A percentile compares a stretch with the other conserved stretches of the same genome.
These are phyloP conservation scores for Elongisporangium undulatum DNA, from an alignment of 352 stramenopile genomes.

Conservation along the genomic window DNA sequence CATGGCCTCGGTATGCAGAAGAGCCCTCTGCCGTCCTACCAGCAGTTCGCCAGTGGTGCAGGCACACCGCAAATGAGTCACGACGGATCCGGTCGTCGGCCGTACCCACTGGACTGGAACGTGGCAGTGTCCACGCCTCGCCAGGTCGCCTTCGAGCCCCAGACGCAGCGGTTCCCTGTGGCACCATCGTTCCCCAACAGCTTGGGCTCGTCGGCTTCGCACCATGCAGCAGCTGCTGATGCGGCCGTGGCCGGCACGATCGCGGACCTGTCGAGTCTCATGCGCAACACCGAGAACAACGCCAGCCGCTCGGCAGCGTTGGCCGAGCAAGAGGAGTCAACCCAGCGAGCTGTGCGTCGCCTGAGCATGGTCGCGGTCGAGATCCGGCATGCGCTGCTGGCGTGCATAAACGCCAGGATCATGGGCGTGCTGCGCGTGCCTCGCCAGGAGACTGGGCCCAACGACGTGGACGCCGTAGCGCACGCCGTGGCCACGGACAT, in stretches of 20 bases:
- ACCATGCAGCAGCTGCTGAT: not conserved
- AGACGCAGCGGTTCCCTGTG: not conserved
- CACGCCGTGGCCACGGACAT: constrained; percentile 61
- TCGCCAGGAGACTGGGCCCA: constrained; percentile 17
- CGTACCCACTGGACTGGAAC: not conserved
- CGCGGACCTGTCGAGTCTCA: not conserved
- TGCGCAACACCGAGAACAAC: not conserved
- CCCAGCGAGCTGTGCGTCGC: constrained; percentile 38
- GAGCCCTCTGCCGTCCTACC: no score
- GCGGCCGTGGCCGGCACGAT: not conserved
- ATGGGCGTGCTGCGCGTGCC: constrained; percentile 61
- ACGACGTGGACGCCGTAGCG: constrained; percentile 36
- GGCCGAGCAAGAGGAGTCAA: not conserved
- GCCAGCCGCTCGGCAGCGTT: not conserved
- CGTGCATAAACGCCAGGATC: constrained; percentile 62
- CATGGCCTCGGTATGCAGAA: no score
- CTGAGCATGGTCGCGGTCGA: constrained; percentile 54
- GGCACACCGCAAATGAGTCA: not conserved
- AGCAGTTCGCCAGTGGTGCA: no score
- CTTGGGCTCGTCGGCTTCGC: not conserved
- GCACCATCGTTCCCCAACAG: not conserved
- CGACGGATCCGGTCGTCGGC: not conserved
- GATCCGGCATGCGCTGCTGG: constrained; percentile 55
- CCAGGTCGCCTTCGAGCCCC: not conserved
- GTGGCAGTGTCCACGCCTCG: not conserved